Evolutionary conservation across 352 stramenopile species (phyloP), one percentile per base, ranked within the genome.

Genomic region (Pythium brachiatum): DNA sequence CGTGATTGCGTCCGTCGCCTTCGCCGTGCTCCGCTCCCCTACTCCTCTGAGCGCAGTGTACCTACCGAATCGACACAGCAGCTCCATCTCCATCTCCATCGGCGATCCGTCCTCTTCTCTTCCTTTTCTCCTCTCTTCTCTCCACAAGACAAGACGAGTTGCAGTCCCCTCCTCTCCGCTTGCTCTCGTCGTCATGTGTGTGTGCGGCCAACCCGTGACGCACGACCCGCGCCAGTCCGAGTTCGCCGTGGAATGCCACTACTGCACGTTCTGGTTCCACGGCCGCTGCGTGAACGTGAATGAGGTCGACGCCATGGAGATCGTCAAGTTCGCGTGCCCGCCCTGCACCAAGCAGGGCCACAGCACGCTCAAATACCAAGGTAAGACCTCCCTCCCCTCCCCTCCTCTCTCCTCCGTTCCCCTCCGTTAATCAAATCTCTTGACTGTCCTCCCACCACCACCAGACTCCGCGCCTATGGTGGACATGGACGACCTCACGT

Each of bases 201-300:
- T 72, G 38, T 72, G 65, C 32, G 65, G 65, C 53, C 36, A 64
- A 27, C 59, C 59, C 13, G 59, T 60, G 39, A 60, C 52, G 36
- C 59, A 72, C 54, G 65, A 65, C 52, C 55, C 65, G 54, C 54
- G 53, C 43, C 50, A 59, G 15, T 52, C 58, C 44, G 55, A 68
- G 57, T 89, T 90, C 66, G 71, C 88, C 26, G 46, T 90, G 50
- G 79, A 89, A 55, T 90, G 79, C 57, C 77, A 86, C 57, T 88
- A 77, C 69, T 90, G 81, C 62, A 66, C 69, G 18, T 74, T 67
- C n/a, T 90, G 81, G 81, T 71, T 80, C 48, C 81, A 90, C 58
- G 79, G 79, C 18, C 66, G 58, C 25, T 90, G 81, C 66, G 68
- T 74, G 23, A 65, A 81, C 26, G 39, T 89, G 41, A 86, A 39